Evolutionary conservation across 371 early-diverging fungal species (phyloP).

Genomic region (Neoconidiobolus thromboides): DNA sequence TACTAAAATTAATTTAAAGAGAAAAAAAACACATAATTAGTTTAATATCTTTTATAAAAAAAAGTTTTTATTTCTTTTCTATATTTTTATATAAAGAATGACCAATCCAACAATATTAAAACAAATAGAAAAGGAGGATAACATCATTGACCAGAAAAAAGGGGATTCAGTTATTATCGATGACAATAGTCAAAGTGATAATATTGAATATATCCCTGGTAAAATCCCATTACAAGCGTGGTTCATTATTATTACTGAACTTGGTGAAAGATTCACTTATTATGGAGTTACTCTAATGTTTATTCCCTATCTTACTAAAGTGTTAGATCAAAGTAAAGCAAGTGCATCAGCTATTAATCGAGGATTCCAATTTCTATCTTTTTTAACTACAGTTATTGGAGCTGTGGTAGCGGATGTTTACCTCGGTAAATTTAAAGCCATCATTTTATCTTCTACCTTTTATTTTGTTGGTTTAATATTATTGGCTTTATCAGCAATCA

Average conservation of each 20-base stretch:
- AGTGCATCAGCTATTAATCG: conserved; percentile 45
- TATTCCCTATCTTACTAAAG: conserved; percentile 34
- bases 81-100: too few relatives aligned
- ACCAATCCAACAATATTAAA: too few relatives aligned
- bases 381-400: conserved; percentile 57
- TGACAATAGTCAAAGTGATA: too few relatives aligned
- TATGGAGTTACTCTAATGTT: conserved; percentile 46
- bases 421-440: background rate
- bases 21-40: too few relatives aligned
- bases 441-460: background rate
- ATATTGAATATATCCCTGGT: conserved; percentile 12
- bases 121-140: too few relatives aligned
- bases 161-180: too few relatives aligned
- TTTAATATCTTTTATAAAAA: too few relatives aligned
- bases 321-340: conserved; percentile 24
- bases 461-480: background rate
- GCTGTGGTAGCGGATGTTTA: conserved; percentile 29
- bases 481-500: background rate
- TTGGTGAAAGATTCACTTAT: conserved; percentile 54
- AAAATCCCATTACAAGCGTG: conserved; percentile 25
- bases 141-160: too few relatives aligned
- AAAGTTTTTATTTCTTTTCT: too few relatives aligned
- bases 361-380: conserved; percentile 64
- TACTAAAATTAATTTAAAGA: too few relatives aligned
- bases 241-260: conserved; percentile 30